Evolutionary conservation across 2,329 filamentous ascomycete species (phyloP), one percentile per base, ranked within the genome.

Genomic region (Emydomyces testavorans): DNA sequence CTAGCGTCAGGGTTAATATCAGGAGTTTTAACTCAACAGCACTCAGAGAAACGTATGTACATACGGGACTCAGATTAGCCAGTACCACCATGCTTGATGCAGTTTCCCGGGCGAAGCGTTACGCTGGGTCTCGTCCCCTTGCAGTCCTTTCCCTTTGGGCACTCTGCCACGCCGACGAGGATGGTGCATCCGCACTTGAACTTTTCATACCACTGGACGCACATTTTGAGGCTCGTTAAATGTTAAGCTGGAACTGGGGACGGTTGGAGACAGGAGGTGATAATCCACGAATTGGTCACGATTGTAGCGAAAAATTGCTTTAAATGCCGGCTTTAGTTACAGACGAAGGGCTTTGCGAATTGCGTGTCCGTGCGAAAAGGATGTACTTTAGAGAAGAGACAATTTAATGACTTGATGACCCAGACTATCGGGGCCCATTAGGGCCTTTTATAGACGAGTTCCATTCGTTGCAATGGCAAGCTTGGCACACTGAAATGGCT

Each of bases 171-270:
- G 43, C 44, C 44, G 21, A 41, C 23, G 10, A 39, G 13, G 16
- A 7, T 21, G 26, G 34, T 48, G 49, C 49, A 51, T 38, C 51
- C 51, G 49, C 51, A 53, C 21, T 53, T 46, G 26, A 53, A 53
- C n/a, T 46, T 44, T 42, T 51, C 49, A 35, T 41, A 53, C 46
- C 50, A 53, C 35, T 53, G 49, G 23, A 51, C 41, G 29, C 49
- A 53, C 49, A 53, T 53, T 16, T 28, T 50, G n/a, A n/a, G n/a
- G n/a, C n/a, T n/a, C n/a, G n/a, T n/a, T n/a, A n/a, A n/a, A n/a
- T n/a, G n/a, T n/a, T n/a, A n/a, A n/a, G n/a, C n/a, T n/a, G n/a
- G 2, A 23, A 35, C 4, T 42, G 23, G n/a, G n/a, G n/a, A n/a
- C n/a, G n/a, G n/a, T n/a, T n/a, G n/a, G n/a, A n/a, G n/a, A n/a